These are phyloP conservation scores for Macrophomina tecta DNA, from an alignment of 2,329 filamentous ascomycete genomes.

Conservation along the genomic window DNA sequence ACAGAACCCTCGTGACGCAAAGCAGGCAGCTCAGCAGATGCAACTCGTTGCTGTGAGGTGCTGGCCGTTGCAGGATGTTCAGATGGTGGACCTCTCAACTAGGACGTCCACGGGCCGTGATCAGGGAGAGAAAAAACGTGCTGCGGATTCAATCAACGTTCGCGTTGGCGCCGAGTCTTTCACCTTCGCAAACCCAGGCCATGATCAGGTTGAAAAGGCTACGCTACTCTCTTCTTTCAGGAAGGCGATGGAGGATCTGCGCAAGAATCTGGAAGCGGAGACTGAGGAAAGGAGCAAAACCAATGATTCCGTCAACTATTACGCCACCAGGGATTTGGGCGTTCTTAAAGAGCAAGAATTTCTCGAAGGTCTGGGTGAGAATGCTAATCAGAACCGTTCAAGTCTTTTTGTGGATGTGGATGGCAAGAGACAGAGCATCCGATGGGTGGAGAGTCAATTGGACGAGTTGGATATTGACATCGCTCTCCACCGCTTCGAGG, in stretches of 20 bases:
- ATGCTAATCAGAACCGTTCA: conserved; percentile 71
- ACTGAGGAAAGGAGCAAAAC: conserved; percentile 85
- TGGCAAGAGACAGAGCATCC: conserved; percentile 92
- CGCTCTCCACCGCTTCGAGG: conserved; percentile 85
- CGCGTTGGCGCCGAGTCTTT: conserved; percentile 89
- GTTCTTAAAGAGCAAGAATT: conserved; percentile 80
- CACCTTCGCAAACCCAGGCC: conserved; percentile 89
- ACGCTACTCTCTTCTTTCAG: conserved; percentile 86
- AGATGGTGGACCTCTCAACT: conserved; percentile 83
- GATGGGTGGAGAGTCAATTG: conserved; percentile 94
- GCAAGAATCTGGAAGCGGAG: conserved; percentile 83
- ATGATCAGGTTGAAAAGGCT: conserved; percentile 78
- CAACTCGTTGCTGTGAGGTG: conserved; percentile 94
- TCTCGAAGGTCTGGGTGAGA: conserved; percentile 73
- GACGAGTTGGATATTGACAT: conserved; percentile 97
- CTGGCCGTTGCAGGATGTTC: conserved; percentile 91
- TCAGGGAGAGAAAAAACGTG: conserved; percentile 30
- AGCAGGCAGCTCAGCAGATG: conserved; percentile 51
- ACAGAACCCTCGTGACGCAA: conserved; percentile 51
- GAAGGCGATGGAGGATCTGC: conserved; percentile 89
- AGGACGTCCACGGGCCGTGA: not conserved
- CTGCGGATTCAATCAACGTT: conserved; percentile 75
- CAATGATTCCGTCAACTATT: conserved; percentile 84
- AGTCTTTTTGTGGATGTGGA: conserved; percentile 91
- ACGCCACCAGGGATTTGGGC: conserved; percentile 77